These are phyloP conservation scores for Xylariaceae sp. DNA, from an alignment of 2,329 filamentous ascomycete genomes.

Conservation along the genomic window DNA sequence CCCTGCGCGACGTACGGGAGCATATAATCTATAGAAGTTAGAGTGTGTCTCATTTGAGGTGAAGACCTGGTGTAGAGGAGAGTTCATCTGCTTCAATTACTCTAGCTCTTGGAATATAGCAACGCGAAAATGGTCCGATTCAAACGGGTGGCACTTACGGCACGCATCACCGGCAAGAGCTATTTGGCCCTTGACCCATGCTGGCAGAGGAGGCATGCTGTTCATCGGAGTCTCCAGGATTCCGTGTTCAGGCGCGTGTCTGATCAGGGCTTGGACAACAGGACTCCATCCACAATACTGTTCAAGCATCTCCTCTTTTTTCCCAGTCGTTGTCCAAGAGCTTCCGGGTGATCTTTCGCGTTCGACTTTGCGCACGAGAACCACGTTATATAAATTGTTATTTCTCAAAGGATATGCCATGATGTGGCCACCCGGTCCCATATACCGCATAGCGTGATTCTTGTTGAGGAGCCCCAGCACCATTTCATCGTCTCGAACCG, in stretches of 20 bases:
- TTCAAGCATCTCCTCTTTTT: conserved; percentile 56
- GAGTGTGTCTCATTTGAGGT: conserved; percentile 51
- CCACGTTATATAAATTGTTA: conserved; percentile 64
- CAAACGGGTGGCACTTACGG: conserved; percentile 5
- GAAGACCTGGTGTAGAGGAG: conserved; percentile 46
- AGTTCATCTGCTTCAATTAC: too few relatives aligned
- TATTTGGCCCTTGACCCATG: conserved; percentile 45
- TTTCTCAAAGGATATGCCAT: conserved; percentile 63
- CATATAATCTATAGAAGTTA: conserved; percentile 59
- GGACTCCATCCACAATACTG: conserved; percentile 41
- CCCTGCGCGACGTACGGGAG: conserved; percentile 62
- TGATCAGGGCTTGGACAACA: conserved; percentile 8
- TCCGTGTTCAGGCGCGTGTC: conserved; percentile 33
- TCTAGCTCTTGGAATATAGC: too few relatives aligned
- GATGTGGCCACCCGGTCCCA: conserved; percentile 14
- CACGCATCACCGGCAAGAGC: conserved; percentile 22
- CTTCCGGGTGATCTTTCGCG: conserved; percentile 47
- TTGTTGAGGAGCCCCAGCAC: conserved; percentile 52
- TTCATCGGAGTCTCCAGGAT: conserved; percentile 64
- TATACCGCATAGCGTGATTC: conserved; percentile 52
- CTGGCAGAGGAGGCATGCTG: conserved; percentile 57
- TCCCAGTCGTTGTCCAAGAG: conserved; percentile 61
- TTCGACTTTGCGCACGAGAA: conserved; percentile 56
- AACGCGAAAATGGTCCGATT: too few relatives aligned
- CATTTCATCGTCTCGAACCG: conserved; percentile 45